Conservation (phyloP, 2,329 filamentous ascomycete species). For the Monosporascus sp. region DNA sequence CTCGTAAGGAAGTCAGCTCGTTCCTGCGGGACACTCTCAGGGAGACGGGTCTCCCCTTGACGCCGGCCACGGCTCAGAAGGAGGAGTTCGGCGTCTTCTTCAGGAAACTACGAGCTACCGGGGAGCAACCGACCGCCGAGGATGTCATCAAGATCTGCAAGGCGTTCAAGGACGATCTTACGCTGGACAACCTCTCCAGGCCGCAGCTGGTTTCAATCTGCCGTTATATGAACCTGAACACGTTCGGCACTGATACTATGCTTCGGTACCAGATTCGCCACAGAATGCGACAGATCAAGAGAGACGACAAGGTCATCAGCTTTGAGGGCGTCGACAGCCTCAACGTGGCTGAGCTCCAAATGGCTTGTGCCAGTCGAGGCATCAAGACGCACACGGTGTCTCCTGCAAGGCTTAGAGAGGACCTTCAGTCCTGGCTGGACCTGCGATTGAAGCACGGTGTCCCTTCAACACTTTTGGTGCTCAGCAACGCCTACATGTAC, state of each 20-base stretch:
- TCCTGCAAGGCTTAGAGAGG: slow-evolving; percentile 79
- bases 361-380: slow-evolving; percentile 84
- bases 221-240: slow-evolving; percentile 96
- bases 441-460: slow-evolving; percentile 89
- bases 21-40: slow-evolving; percentile 85
- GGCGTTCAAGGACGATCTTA: slow-evolving; percentile 96
- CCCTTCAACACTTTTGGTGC: slow-evolving; percentile 89
- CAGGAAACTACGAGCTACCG: slow-evolving; percentile 88
- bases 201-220: slow-evolving; percentile 97
- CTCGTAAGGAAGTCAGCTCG: slow-evolving; percentile 85
- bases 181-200: slow-evolving; percentile 90
- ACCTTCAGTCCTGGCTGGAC: slow-evolving; percentile 91
- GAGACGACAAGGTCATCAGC: slow-evolving; percentile 89
- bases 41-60: slow-evolving; percentile 90
- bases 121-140: slow-evolving; percentile 78
- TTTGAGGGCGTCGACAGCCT: slow-evolving; percentile 91
- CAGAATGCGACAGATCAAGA: slow-evolving; percentile 98
- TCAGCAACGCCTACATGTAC: slow-evolving; percentile 98
- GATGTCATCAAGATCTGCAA: slow-evolving; percentile 99
- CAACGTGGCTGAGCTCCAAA: slow-evolving; percentile 89
- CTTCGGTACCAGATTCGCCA: slow-evolving; percentile 94
- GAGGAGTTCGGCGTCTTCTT: slow-evolving; percentile 97
- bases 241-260: slow-evolving; percentile 96
- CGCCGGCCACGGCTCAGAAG: slow-evolving; percentile 75
- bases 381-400: slow-evolving; percentile 90